phyloP scores from a whole-genome alignment of 371 early-diverging fungal species.

The Nematocida sp. region DNA sequence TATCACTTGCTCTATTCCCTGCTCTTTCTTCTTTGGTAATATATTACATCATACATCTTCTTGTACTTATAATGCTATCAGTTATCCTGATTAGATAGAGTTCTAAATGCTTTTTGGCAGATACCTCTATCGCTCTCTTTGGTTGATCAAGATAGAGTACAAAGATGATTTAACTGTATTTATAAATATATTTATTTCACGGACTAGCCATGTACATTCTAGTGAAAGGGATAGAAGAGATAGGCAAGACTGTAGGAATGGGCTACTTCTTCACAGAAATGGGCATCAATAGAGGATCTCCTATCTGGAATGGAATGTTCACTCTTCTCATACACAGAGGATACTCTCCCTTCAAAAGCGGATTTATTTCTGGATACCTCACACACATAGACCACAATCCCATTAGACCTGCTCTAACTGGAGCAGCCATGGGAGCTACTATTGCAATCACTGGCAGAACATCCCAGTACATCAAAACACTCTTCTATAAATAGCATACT shows the following conservation, averaged over 20 bases:
- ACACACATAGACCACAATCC: not conserved
- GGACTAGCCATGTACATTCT: constrained; percentile 28
- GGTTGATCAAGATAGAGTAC: too few relatives aligned
- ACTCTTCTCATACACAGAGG: not conserved
- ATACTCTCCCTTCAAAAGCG: constrained; percentile 16
- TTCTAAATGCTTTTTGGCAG: too few relatives aligned
- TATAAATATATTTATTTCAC: too few relatives aligned
- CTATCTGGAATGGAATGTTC: constrained; percentile 36
- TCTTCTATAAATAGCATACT: not conserved
- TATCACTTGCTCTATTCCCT: too few relatives aligned
- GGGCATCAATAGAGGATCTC: constrained; percentile 1
- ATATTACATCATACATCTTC: too few relatives aligned
- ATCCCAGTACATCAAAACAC: not conserved
- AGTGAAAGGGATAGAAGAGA: constrained; percentile 39
- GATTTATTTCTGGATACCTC: constrained; percentile 11
- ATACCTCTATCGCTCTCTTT: too few relatives aligned
- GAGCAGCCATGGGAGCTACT: constrained; percentile 6
- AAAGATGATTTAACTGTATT: too few relatives aligned
- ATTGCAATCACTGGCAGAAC: not conserved
- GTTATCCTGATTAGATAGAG: too few relatives aligned
- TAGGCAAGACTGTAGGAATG: constrained; percentile 22
- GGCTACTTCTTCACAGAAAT: not conserved
- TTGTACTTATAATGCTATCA: too few relatives aligned
- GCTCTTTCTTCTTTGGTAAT: too few relatives aligned
- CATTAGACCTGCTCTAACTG: not conserved